phyloP scores from a whole-genome alignment of 2,329 filamentous ascomycete genomes.

The Nannizziopsis barbatae region DNA sequence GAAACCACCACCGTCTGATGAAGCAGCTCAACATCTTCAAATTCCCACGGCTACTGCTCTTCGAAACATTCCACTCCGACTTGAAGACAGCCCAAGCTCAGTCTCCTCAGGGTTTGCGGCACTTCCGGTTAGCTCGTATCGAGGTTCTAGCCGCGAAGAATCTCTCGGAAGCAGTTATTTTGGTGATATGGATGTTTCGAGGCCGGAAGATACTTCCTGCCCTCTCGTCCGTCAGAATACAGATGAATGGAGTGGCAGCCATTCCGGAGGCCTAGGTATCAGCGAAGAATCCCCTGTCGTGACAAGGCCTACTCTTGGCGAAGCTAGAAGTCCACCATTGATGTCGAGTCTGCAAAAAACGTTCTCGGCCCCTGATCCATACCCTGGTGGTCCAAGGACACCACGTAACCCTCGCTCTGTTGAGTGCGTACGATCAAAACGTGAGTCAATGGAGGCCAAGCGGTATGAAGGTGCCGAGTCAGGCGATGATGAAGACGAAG shows the following conservation, averaged over 20 bases:
- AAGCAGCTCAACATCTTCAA: conserved; percentile 44
- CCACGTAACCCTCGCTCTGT: conserved; percentile 55
- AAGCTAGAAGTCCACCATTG: conserved; percentile 22
- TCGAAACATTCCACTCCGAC: conserved; percentile 51
- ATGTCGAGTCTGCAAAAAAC: conserved; percentile 48
- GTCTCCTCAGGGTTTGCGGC: conserved; percentile 61
- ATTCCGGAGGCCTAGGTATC: conserved; percentile 50
- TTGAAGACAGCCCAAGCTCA: conserved; percentile 73
- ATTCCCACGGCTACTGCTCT: conserved; percentile 48
- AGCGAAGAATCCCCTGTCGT: conserved; percentile 42
- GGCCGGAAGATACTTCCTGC: conserved; percentile 65
- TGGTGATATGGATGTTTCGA: conserved; percentile 70
- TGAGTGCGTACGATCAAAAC: conserved; percentile 63
- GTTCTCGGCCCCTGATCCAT: conserved; percentile 53
- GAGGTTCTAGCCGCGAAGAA: conserved; percentile 71
- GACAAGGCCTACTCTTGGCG: conserved; percentile 9
- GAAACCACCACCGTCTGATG: conserved; percentile 63
- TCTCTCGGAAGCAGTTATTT: conserved; percentile 75
- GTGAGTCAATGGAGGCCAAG: conserved; percentile 62
- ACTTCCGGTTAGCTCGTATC: conserved; percentile 62
- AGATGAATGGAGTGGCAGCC: conserved; percentile 54
- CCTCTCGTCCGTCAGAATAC: conserved; percentile 61
- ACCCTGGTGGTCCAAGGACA: conserved; percentile 38
- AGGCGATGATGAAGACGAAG: conserved; percentile 90
- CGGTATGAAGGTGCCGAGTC: conserved; percentile 68